Percentiles rank a stretch among this genome's conserved stretches.
phyloP scores from a whole-genome alignment of 2,329 filamentous ascomycete species.

The Verticillium tricorpus region DNA sequence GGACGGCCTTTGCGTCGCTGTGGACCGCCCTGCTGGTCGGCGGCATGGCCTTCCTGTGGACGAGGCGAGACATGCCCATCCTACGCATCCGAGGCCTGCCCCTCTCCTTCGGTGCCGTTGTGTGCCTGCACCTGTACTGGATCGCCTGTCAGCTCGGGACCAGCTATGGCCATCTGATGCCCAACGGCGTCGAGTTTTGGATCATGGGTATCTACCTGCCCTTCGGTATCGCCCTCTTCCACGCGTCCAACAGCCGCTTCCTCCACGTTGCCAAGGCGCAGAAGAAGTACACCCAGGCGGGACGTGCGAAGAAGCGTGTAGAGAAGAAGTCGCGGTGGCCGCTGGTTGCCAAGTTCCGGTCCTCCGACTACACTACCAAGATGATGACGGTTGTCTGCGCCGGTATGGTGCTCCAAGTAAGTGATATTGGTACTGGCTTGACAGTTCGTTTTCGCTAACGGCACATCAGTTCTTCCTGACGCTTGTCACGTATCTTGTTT shows the following conservation, averaged over 20 bases:
- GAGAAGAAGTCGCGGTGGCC: constrained; percentile 15
- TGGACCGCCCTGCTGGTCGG: constrained; percentile 34
- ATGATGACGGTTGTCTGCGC: constrained; percentile 45
- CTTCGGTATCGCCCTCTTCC: constrained; percentile 61
- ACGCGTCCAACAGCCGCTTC: constrained; percentile 59
- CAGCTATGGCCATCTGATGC: constrained; percentile 32
- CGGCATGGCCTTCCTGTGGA: constrained; percentile 36
- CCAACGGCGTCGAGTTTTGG: constrained; percentile 57
- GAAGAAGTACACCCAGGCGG: constrained; percentile 18
- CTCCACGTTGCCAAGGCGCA: constrained; percentile 54
- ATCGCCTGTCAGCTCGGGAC: constrained; percentile 33
- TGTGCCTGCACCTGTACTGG: constrained; percentile 39
- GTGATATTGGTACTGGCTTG: constrained; percentile 9
- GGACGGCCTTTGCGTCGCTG: constrained; percentile 26
- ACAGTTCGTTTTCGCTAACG: neutral
- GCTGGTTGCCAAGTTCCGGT: constrained; percentile 29
- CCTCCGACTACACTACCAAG: constrained; percentile 41
- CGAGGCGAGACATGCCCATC: constrained; percentile 33
- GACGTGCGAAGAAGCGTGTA: constrained; percentile 4
- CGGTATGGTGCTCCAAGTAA: constrained; percentile 54
- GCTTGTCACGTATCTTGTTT: constrained; percentile 57
- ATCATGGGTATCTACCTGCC: constrained; percentile 63
- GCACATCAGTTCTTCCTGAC: constrained; percentile 49
- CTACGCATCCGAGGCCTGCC: constrained; percentile 28
- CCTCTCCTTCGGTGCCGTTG: constrained; percentile 25